Evolutionary conservation across 2,329 filamentous ascomycete species (phyloP), one percentile per base, ranked within the genome.

Genomic region (Chaetomium globosum): DNA sequence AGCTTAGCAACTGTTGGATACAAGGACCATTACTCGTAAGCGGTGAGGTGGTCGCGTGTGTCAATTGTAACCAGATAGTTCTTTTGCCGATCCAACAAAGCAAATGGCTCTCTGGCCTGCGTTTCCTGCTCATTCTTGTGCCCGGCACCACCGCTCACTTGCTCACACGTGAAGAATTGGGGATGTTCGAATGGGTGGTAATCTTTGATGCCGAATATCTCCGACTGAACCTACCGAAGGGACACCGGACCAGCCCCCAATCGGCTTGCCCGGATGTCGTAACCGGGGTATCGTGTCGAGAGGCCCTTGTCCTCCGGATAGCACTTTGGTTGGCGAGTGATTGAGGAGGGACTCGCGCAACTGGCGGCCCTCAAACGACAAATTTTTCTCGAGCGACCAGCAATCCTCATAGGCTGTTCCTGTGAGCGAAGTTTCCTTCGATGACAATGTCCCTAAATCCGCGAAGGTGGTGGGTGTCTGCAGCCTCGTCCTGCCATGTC

Each of bases 231-330:
- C 12, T 10, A 7, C 16, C 16, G 39, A 19, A 43, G 36, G n/a
- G 30, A 23, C 21, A 7, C 16, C 16, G 39, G 39, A 43, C 12
- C 8, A 21, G 12, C 4, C 48, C 30, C 13, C n/a, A 19, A 21
- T 60, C 58, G 58, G 46, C 51, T 49, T 49, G 48, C 39, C 31
- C 23, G 30, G n/a, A 36, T 48, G 21, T 10, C 30, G 21, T 28
- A 48, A 26, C 58, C 58, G 12, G 46, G 58, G 31, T 60, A 12
- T 39, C 30, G 21, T 52, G 33, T 33, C 53, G 19, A n/a, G 16
- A 30, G 48, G 19, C 16, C 51, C 51, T 53, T 19, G 49, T 26
- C 33, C 3, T 39, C 31, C 12, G 30, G 46, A 46, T 13, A 7
- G 43, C 43, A 21, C 2, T n/a, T 19, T 43, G 9, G 13, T 46